Base-by-base conservation (phyloP, 805 yeast species). In the Yamadazyma paraphyllophila region DNA sequence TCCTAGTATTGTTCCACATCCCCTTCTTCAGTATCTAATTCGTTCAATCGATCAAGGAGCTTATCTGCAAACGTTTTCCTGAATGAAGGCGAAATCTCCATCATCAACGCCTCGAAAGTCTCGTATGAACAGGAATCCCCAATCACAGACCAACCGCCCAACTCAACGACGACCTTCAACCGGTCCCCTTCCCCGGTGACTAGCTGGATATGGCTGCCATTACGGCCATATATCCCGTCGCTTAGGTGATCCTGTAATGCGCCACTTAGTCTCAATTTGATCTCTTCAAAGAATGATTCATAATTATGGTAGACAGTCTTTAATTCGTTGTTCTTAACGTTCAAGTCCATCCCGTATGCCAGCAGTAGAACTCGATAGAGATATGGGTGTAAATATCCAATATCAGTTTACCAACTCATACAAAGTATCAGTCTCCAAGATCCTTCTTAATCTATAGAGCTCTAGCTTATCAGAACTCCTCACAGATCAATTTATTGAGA, bases 101-200 rank as follows among this genome's bases (percentile, higher is more conserved):
- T 58, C 66, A 66, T 62, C 20, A 66, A 47, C 30, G 61, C 50
- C 45, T 66, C 71, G 43, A 66, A 66, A 0, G 71, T 64, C 43
- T 65, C 69, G 40, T 47, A 62, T 33, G 46, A 39, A 20, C 39
- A 32, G 3, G 25, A 20, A 9, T 43, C 47, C 7, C 48, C 53
- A 6, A 54, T 7, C 3, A 46, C 36, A 43, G 46, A 57, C 73
- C 73, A 67, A 7, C 73, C 73, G 10, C 46, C 10, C 5, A 53
- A n/a, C 15, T 50, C 57, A 5, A 67, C 71, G 4, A 61, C 44
- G 0, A 67, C 49, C 14, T 48, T 49, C 11, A 54, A 34, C 0
- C 7, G 26, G 1, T 34, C 17, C 2, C 48, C 56, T 17, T 62
- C 65, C 2, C 48, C 43, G 1, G 62, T 59, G 30, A 36, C 39